Base-by-base conservation (phyloP, 257 asterid genomes). In the Fraxinus quadrangulata region DNA sequence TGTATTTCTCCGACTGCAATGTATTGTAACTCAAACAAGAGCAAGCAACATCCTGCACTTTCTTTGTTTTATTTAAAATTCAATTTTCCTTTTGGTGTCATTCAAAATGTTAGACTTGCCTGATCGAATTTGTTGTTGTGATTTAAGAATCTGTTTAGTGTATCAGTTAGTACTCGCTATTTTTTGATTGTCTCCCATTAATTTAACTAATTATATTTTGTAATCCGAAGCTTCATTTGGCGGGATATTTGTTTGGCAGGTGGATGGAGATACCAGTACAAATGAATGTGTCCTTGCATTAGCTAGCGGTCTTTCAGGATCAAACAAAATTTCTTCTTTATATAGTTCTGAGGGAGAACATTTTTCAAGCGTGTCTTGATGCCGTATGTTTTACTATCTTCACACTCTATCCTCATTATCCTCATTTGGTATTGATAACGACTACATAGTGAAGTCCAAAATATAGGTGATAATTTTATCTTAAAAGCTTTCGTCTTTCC, bases 241-340 rank as follows among this genome's bases (percentile, higher is more conserved):
- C 12, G 75, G 54, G 61, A 83, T 78, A 70, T 79, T 67, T 76
- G 68, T 66, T 80, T 83, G 81, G 73, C 97, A 93, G 97, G 98
- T 93, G 6, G 98, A 95, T 81, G 98, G 97, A 81, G 98, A 93
- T 84, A 95, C 93, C 73, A 95, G 99, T 81, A 93, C 99, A 28
- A 95, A 95, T 85, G 99, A 95, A 83, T 90, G 97, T 82, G 99
- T 93, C 75, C 92, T 95, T 83, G 98, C 97, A 79, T 89, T 93
- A 88, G 99, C 99, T 76, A 95, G 99, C 77, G 99, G 99, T 70
- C 98, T 96, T 77, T 90, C 99, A 40, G 96, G 98, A 74, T 86
- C 93, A 67, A 82, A 83, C 85, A 80, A 83, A 81, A 93, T 96
- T 78, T 90, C 97, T 82, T 89, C 96, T 68, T 78, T 90, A 70